A percentile compares a stretch with the other conserved stretches of the same genome.
phyloP scores from a whole-genome alignment of 2,329 filamentous ascomycete genomes.

The Sclerotinia sclerotiorum region DNA sequence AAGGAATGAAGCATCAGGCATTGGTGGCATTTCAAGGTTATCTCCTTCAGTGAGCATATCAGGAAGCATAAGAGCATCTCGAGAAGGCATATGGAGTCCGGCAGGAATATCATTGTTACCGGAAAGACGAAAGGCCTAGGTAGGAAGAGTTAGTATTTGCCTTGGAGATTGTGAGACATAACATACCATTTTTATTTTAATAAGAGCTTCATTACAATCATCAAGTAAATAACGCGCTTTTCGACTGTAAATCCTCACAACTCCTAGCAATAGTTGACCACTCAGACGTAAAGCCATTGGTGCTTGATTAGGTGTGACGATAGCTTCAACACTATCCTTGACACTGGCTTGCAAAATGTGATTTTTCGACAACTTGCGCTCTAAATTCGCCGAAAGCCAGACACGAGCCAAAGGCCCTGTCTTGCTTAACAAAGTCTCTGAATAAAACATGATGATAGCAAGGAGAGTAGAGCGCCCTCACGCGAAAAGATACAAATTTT shows the following conservation, averaged over 20 bases:
- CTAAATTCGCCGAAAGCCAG: slow-evolving; percentile 96
- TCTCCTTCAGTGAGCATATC: slow-evolving; percentile 94
- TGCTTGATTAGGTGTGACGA: slow-evolving; percentile 88
- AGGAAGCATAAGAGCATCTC: slow-evolving; percentile 82
- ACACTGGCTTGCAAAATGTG: slow-evolving; percentile 95
- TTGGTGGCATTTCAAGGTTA: slow-evolving; percentile 71
- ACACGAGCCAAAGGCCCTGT: slow-evolving; percentile 95
- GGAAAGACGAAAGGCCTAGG: slow-evolving; percentile 84
- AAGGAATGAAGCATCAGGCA: slow-evolving; percentile 84
- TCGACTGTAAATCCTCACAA: slow-evolving; percentile 95
- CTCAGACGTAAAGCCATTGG: slow-evolving; percentile 93
- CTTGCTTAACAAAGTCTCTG: slow-evolving; percentile 92
- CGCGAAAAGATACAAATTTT: neutral
- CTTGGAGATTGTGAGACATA: slow-evolving; percentile 27
- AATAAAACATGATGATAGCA: slow-evolving; percentile 81
- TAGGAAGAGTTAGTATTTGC: slow-evolving; percentile 41
- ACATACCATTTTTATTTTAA: slow-evolving; percentile 97
- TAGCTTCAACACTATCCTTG: slow-evolving; percentile 89
- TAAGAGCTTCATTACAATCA: slow-evolving; percentile 94
- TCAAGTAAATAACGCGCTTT: slow-evolving; percentile 96
- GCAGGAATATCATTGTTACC: slow-evolving; percentile 95
- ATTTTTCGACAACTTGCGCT: slow-evolving; percentile 97
- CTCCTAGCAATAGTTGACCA: slow-evolving; percentile 89
- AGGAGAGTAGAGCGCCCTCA: slow-evolving; percentile 10
- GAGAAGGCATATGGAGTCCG: slow-evolving; percentile 75